phyloP scores from a whole-genome alignment of 2,329 filamentous ascomycete species.

The Colletotrichum lini region DNA sequence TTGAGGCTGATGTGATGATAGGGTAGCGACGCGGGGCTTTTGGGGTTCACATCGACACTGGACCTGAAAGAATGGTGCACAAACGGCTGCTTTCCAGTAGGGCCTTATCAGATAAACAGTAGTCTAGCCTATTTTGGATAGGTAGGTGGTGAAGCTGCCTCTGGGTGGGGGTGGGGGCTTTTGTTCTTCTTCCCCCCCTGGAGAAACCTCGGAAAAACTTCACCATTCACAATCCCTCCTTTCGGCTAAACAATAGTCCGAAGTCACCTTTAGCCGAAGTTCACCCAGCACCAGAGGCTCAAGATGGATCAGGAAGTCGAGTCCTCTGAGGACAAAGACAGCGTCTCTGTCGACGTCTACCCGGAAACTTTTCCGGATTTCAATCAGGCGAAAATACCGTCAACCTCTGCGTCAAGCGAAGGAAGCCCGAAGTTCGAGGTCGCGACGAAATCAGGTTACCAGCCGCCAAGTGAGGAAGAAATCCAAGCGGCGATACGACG shows the following conservation, averaged over 20 bases:
- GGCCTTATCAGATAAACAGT: constrained; percentile 25
- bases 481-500: constrained; percentile 36
- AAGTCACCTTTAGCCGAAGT: constrained; percentile 18
- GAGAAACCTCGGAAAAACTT: constrained; percentile 15
- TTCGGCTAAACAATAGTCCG: constrained; percentile 23
- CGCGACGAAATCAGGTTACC: constrained; percentile 21
- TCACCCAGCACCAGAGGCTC: constrained; percentile 28
- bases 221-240: background rate
- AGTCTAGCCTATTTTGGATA: constrained; percentile 28
- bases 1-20: constrained; percentile 19
- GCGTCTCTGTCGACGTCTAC: constrained; percentile 16
- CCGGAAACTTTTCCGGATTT: constrained; percentile 37
- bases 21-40: constrained; percentile 32
- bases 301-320: constrained; percentile 29
- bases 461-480: constrained; percentile 24
- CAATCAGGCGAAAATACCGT: constrained; percentile 10
- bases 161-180: background rate
- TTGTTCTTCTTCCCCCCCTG: background rate
- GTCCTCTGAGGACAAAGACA: constrained; percentile 34
- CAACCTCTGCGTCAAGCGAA: background rate
- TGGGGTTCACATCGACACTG: constrained; percentile 28
- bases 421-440: background rate
- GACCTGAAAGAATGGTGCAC: constrained; percentile 41
- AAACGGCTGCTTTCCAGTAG: constrained; percentile 14
- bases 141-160: constrained; percentile 4